Percentiles rank a stretch among this genome's conserved stretches.
phyloP scores from a whole-genome alignment of 352 stramenopile genomes.

The Phytophthora colocasiae region DNA sequence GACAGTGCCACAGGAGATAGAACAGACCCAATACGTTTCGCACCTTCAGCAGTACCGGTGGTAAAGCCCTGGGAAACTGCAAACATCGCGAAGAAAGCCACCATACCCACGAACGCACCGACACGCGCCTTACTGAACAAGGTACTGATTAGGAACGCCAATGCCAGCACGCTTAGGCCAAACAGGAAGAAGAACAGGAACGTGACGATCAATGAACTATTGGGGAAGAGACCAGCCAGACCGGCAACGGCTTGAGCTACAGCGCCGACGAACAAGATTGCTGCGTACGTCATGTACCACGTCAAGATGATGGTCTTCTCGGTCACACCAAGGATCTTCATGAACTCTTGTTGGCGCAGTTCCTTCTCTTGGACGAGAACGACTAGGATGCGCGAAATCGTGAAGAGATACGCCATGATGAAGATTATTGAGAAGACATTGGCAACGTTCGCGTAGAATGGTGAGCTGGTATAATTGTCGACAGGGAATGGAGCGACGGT shows the following conservation, averaged over 20 bases:
- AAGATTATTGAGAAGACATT: slow-evolving; percentile 87
- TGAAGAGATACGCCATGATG: slow-evolving; percentile 90
- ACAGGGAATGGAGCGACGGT: slow-evolving; percentile 48
- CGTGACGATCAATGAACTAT: slow-evolving; percentile 58
- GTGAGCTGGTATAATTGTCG: slow-evolving; percentile 42
- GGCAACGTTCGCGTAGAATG: slow-evolving; percentile 63
- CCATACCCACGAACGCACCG: slow-evolving; percentile 72
- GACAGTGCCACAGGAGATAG: slow-evolving; percentile 64
- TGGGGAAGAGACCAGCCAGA: slow-evolving; percentile 45
- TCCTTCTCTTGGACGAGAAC: slow-evolving; percentile 92
- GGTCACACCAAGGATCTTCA: slow-evolving; percentile 92
- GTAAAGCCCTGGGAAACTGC: slow-evolving; percentile 56
- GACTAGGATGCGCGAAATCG: slow-evolving; percentile 82
- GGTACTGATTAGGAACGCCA: slow-evolving; percentile 62
- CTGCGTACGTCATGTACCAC: slow-evolving; percentile 89
- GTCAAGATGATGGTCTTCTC: slow-evolving; percentile 67
- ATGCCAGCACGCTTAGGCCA: slow-evolving; percentile 44
- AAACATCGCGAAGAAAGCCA: slow-evolving; percentile 88
- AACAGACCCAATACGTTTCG: slow-evolving; percentile 57
- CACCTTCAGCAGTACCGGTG: slow-evolving; percentile 15
- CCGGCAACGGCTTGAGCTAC: slow-evolving; percentile 61
- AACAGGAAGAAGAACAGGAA: slow-evolving; percentile 86
- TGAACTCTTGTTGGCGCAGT: slow-evolving; percentile 83
- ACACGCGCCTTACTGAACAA: slow-evolving; percentile 76
- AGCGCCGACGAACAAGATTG: slow-evolving; percentile 76